Evolutionary conservation across 208 protist species (phyloP).

Genomic region (Crithidia mellificae): DNA sequence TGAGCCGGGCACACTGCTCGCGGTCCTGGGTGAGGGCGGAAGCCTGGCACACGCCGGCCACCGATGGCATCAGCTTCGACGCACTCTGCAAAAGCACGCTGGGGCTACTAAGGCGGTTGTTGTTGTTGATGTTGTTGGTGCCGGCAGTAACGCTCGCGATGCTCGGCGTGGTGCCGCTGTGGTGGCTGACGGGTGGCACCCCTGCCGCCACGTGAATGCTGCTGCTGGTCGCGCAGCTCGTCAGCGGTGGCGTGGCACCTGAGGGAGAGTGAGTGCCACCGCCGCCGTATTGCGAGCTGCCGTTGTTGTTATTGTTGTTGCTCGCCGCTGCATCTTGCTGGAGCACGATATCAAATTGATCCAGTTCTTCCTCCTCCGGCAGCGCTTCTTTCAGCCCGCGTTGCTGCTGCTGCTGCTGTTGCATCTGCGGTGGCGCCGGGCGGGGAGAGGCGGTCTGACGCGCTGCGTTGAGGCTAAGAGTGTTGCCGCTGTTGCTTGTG

Average conservation of each 20-base stretch:
- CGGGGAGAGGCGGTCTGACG: slow-evolving; percentile 23
- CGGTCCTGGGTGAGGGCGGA: slow-evolving; percentile 41
- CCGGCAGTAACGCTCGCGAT: background rate
- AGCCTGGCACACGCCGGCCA: slow-evolving; percentile 46
- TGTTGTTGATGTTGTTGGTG: background rate
- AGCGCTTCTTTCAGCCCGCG: slow-evolving; percentile 1
- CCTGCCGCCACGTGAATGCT: slow-evolving; percentile 13
- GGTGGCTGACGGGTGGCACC: background rate
- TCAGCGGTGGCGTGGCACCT: slow-evolving; percentile 29
- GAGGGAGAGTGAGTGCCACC: slow-evolving; percentile 30
- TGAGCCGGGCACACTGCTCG: slow-evolving; percentile 47
- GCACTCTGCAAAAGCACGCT: slow-evolving; percentile 20
- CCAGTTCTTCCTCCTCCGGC: slow-evolving; percentile 43
- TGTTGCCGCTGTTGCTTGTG: slow-evolving; percentile 4
- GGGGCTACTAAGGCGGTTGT: slow-evolving; percentile 22
- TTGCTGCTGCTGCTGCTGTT: background rate
- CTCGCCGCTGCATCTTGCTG: slow-evolving; percentile 43
- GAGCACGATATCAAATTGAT: slow-evolving; percentile 74
- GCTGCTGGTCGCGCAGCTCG: slow-evolving; percentile 20
- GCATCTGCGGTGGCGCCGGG: background rate
- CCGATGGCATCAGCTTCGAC: slow-evolving; percentile 47
- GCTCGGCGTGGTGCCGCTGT: slow-evolving; percentile 5
- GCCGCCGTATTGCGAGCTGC: slow-evolving; percentile 14
- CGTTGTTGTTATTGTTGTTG: slow-evolving; percentile 6
- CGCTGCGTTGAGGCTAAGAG: slow-evolving; percentile 17